These are phyloP conservation scores for Acanthamoeba pearcei DNA, from an alignment of 208 protist species.

Conservation along the genomic window DNA sequence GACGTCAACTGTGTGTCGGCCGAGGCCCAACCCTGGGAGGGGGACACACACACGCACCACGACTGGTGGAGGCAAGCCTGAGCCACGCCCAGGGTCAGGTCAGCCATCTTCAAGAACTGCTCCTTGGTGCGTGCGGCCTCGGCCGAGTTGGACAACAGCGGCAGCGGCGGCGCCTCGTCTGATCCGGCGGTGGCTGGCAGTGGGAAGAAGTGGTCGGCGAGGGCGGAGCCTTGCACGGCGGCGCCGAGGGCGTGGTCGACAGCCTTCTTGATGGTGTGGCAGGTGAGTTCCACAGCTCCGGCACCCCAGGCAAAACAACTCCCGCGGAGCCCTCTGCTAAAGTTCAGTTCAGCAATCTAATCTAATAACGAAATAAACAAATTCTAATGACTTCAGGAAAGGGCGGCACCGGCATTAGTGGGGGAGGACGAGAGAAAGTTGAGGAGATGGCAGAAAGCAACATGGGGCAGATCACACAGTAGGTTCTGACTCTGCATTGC, in stretches of 20 bases:
- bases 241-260: not conserved
- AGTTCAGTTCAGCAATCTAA: too few relatives aligned
- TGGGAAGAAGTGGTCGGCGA: not conserved
- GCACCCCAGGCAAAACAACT: too few relatives aligned
- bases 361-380: too few relatives aligned
- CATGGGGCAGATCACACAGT: too few relatives aligned
- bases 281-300: too few relatives aligned
- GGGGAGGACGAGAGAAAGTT: too few relatives aligned
- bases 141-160: not conserved
- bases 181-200: not conserved
- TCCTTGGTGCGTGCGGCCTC: not conserved
- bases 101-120: not conserved
- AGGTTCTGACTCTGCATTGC: too few relatives aligned
- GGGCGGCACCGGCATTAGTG: too few relatives aligned
- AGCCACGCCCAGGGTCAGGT: not conserved
- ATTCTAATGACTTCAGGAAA: too few relatives aligned
- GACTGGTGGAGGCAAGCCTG: not conserved
- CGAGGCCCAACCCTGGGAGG: not conserved
- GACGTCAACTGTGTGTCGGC: too few relatives aligned
- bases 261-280: not conserved
- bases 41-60: not conserved
- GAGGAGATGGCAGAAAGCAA: too few relatives aligned
- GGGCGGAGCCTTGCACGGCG: not conserved
- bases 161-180: not conserved
- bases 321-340: fast-evolving